A percentile compares a stretch with the other conserved stretches of the same genome.
These are phyloP conservation scores for Cryphonectria nitschkei DNA, from an alignment of 2,329 filamentous ascomycete genomes.

Conservation along the genomic window DNA sequence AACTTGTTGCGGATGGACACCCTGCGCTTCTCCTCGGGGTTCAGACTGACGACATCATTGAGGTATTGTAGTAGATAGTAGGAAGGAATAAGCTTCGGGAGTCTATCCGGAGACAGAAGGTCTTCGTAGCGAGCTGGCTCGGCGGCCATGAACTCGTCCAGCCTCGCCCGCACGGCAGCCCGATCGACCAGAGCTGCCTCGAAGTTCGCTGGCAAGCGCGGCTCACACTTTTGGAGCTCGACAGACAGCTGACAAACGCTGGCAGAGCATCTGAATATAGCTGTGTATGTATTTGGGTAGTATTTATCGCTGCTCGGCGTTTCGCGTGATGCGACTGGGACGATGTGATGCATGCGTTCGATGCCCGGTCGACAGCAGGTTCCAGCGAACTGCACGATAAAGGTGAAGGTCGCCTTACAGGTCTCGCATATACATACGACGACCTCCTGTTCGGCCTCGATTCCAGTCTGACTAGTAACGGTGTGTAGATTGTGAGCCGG, in stretches of 20 bases:
- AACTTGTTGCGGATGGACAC: constrained; percentile 29
- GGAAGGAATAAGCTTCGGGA: constrained; percentile 23
- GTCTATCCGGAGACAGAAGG: constrained; percentile 38
- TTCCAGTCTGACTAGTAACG: constrained; percentile 18
- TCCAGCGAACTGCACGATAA: constrained; percentile 10
- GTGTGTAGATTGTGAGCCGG: constrained; percentile 17
- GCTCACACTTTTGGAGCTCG: constrained; percentile 52
- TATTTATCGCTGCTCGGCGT: constrained; percentile 37
- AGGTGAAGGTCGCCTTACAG: constrained; percentile 26
- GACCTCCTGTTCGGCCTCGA: neutral
- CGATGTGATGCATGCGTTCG: constrained; percentile 28
- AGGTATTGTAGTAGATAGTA: constrained; percentile 28
- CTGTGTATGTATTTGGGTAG: constrained; percentile 43
- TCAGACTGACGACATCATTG: constrained; percentile 22
- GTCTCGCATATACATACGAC: constrained; percentile 26
- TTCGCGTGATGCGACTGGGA: neutral
- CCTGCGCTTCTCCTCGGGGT: constrained; percentile 17
- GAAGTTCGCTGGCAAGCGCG: constrained; percentile 50
- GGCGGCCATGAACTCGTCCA: constrained; percentile 42
- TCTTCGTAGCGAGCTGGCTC: constrained; percentile 55
- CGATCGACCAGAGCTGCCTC: constrained; percentile 50
- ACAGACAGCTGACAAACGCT: constrained; percentile 47
- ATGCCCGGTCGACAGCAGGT: constrained; percentile 15
- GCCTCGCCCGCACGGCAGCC: constrained; percentile 45
- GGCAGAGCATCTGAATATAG: constrained; percentile 47